Conservation (phyloP, 768 basidiomycete genomes). For the Mrakia frigida region DNA sequence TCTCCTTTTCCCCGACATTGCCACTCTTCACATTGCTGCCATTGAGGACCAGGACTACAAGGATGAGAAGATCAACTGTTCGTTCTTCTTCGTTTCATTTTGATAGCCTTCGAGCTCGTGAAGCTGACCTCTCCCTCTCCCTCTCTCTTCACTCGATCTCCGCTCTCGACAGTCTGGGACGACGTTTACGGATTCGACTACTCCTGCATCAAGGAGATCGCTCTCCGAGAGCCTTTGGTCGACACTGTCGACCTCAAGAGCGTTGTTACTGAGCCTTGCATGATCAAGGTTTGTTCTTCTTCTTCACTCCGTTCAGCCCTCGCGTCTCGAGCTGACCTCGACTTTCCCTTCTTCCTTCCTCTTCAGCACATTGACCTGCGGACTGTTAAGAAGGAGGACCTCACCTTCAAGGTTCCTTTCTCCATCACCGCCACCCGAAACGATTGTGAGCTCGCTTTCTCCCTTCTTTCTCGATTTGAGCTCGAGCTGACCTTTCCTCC, state of each 20-base stretch:
- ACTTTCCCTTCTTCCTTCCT: background rate
- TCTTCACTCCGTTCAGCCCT: background rate
- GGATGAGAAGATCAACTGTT: slow-evolving; percentile 99
- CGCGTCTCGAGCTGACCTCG: background rate
- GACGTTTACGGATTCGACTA: slow-evolving; percentile 99
- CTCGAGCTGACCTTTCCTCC: slow-evolving; percentile 7
- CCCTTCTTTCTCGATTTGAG: background rate
- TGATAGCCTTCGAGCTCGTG: background rate
- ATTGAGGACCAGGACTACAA: slow-evolving; percentile 99
- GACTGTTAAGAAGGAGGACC: slow-evolving; percentile 91
- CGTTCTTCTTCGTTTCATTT: slow-evolving; percentile 42
- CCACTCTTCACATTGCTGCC: slow-evolving; percentile 85
- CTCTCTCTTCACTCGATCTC: background rate
- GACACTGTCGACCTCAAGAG: slow-evolving; percentile 98
- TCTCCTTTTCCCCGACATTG: slow-evolving; percentile 91
- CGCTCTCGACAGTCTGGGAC: slow-evolving; percentile 74
- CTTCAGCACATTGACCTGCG: slow-evolving; percentile 76
- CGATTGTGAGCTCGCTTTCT: slow-evolving; percentile 63
- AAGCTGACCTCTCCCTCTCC: slow-evolving; percentile 15
- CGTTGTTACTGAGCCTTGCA: slow-evolving; percentile 86
- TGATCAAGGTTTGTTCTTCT: slow-evolving; percentile 62
- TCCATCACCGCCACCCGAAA: slow-evolving; percentile 73
- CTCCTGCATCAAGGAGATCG: slow-evolving; percentile 98
- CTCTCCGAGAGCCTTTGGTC: slow-evolving; percentile 88
- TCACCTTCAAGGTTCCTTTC: slow-evolving; percentile 78